A percentile compares a stretch with the other conserved stretches of the same genome.
Conservation (phyloP, 2,329 filamentous ascomycete genomes). For the Trichoderma afroharzianum region DNA sequence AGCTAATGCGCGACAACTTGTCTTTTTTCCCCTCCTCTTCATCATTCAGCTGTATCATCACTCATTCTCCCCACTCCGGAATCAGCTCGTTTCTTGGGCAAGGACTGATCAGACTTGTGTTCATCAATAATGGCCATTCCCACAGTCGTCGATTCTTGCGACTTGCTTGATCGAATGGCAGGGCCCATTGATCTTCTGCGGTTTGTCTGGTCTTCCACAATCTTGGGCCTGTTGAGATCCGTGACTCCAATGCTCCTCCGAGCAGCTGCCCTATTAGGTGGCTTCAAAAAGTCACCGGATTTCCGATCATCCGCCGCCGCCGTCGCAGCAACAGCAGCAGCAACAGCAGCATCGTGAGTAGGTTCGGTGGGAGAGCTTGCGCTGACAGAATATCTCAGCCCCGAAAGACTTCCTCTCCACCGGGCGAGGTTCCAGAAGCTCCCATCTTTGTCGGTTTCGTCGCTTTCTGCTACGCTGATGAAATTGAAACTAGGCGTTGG, state of each 20-base stretch:
- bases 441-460: constrained; percentile 40
- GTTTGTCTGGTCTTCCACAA: constrained; percentile 24
- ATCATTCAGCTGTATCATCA: constrained; percentile 25
- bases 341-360: constrained; percentile 12
- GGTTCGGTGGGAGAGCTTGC: constrained; percentile 24
- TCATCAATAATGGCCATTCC: constrained; percentile 7
- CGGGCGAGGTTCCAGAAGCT: constrained; percentile 57
- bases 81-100: constrained; percentile 32
- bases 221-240: constrained; percentile 27
- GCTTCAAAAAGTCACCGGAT: constrained; percentile 25
- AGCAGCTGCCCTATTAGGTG: constrained; percentile 33
- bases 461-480: constrained; percentile 31
- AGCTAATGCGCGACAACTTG: not conserved
- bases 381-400: constrained; percentile 30
- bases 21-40: not conserved
- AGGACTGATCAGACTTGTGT: constrained; percentile 16
- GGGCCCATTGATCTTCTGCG: constrained; percentile 32
- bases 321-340: not conserved
- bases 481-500: constrained; percentile 57
- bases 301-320: constrained; percentile 16
- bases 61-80: constrained; percentile 34
- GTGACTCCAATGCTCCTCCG: constrained; percentile 29
- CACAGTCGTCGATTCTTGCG: not conserved
- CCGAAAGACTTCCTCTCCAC: constrained; percentile 45
- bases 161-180: not conserved